A percentile compares a stretch with the other conserved stretches of the same genome.
Evolutionary conservation across 768 basidiomycete genomes (phyloP).

Genomic region (Coprinopsis sp.): DNA sequence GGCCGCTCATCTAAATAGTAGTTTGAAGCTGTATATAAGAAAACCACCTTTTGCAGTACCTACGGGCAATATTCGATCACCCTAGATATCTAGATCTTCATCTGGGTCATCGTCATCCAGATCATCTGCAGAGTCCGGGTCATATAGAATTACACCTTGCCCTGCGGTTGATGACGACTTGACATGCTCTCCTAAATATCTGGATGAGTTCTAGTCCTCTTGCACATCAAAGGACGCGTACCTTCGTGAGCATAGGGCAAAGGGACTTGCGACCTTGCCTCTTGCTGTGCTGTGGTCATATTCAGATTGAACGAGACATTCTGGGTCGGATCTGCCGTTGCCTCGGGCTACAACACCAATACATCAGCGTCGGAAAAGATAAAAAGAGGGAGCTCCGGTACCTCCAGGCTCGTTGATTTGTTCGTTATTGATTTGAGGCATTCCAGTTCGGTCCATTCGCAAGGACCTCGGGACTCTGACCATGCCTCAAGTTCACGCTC

Average conservation of each 20-base stretch:
- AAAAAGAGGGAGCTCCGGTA: slow-evolving; percentile 9
- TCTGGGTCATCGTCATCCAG: slow-evolving; percentile 96
- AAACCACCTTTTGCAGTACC: too few relatives aligned
- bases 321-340: slow-evolving; percentile 55
- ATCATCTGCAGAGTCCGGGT: slow-evolving; percentile 92
- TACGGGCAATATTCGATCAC: too few relatives aligned
- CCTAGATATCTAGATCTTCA: slow-evolving; percentile 83
- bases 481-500: slow-evolving; percentile 66
- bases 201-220: background rate
- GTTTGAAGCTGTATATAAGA: too few relatives aligned
- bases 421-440: slow-evolving; percentile 46
- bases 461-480: slow-evolving; percentile 35
- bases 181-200: slow-evolving; percentile 23
- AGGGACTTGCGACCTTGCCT: slow-evolving; percentile 75
- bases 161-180: slow-evolving; percentile 21
- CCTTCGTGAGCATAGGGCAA: slow-evolving; percentile 90
- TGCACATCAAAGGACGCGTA: slow-evolving; percentile 19
- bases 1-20: background rate
- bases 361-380: background rate
- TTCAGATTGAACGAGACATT: slow-evolving; percentile 84
- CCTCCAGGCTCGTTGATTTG: slow-evolving; percentile 32
- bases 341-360: slow-evolving; percentile 2
- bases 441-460: slow-evolving; percentile 47
- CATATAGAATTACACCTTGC: slow-evolving; percentile 67
- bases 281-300: slow-evolving; percentile 78